Percentiles rank a stretch among this genome's conserved stretches.
phyloP scores from a whole-genome alignment of 1,139 yeast species.

The Yamadazyma triangularis region DNA sequence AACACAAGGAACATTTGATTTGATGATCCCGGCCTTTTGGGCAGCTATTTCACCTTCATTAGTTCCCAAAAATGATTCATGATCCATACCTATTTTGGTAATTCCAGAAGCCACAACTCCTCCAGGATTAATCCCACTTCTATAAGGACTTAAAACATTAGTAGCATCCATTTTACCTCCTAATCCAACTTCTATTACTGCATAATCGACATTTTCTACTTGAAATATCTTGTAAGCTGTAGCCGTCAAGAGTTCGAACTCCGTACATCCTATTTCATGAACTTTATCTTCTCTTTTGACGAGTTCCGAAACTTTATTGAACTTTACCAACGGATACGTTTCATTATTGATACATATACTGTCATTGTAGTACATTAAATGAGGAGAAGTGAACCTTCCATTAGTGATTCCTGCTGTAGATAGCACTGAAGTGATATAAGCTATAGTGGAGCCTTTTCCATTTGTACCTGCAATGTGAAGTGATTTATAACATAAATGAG shows the following conservation, averaged over 20 bases:
- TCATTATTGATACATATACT: conserved; percentile 63
- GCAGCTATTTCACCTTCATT: conserved; percentile 59
- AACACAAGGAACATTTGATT: conserved; percentile 55
- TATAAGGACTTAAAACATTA: conserved; percentile 46
- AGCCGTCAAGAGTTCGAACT: conserved; percentile 81
- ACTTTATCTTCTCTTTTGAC: conserved; percentile 33
- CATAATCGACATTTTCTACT: conserved; percentile 55
- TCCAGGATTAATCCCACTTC: conserved; percentile 10
- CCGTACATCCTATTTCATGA: conserved; percentile 62
- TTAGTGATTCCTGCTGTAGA: conserved; percentile 44
- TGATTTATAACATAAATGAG: conserved; percentile 58
- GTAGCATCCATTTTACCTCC: conserved; percentile 92
- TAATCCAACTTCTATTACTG: conserved; percentile 83
- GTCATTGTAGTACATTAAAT: conserved; percentile 67
- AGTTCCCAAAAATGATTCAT: conserved; percentile 68
- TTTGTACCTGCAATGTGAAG: conserved; percentile 92
- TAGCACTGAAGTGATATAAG: conserved; percentile 66
- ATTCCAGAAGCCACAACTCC: conserved; percentile 68
- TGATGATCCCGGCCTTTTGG: conserved; percentile 84
- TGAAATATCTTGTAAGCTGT: conserved; percentile 76
- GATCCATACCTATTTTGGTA: conserved; percentile 83
- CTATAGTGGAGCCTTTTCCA: conserved; percentile 89
- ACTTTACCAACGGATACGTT: conserved; percentile 47
- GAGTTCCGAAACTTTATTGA: conserved; percentile 36
- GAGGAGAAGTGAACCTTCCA: conserved; percentile 89